Conservation (phyloP, 179 eudicot species). For the Drosera spatulata region DNA sequence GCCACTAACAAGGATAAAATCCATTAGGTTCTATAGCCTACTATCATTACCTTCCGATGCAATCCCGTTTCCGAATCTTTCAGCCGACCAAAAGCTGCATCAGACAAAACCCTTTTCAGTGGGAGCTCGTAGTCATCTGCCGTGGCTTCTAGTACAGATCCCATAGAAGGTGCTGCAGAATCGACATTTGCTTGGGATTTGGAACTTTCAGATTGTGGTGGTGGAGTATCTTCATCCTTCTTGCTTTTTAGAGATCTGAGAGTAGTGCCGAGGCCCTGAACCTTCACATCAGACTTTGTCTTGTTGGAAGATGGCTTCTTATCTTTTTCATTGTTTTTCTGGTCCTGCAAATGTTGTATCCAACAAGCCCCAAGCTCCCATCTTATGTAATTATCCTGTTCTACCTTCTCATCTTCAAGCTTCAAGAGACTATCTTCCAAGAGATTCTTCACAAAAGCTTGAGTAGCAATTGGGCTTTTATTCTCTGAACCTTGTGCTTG, state of each 20-base stretch:
- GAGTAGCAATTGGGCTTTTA: constrained; percentile 38
- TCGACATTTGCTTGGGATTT: constrained; percentile 21
- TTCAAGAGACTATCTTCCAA: constrained; percentile 62
- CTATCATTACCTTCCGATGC: constrained; percentile 67
- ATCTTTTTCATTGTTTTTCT: constrained; percentile 73
- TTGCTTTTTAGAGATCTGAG: constrained; percentile 89
- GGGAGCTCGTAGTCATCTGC: constrained; percentile 45
- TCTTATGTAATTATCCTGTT: constrained; percentile 54
- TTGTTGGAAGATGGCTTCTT: constrained; percentile 65
- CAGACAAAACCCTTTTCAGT: constrained; percentile 60
- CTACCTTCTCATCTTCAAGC: constrained; percentile 62
- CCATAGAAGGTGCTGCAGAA: constrained; percentile 12
- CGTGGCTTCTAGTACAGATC: constrained; percentile 17
- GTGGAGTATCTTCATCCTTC: constrained; percentile 39
- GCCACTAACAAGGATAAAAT: background rate
- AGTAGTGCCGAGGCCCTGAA: constrained; percentile 94
- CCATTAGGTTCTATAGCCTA: background rate
- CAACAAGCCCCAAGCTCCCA: constrained; percentile 99
- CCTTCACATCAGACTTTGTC: constrained; percentile 78
- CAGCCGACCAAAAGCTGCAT: constrained; percentile 74
- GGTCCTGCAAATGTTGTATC: constrained; percentile 98
- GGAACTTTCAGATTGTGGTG: constrained; percentile 23
- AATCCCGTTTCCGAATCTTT: constrained; percentile 93
- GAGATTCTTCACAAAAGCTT: constrained; percentile 56
- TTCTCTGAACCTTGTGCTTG: constrained; percentile 31